Conservation (phyloP, 768 basidiomycete genomes). For the Daedalea quercina region DNA sequence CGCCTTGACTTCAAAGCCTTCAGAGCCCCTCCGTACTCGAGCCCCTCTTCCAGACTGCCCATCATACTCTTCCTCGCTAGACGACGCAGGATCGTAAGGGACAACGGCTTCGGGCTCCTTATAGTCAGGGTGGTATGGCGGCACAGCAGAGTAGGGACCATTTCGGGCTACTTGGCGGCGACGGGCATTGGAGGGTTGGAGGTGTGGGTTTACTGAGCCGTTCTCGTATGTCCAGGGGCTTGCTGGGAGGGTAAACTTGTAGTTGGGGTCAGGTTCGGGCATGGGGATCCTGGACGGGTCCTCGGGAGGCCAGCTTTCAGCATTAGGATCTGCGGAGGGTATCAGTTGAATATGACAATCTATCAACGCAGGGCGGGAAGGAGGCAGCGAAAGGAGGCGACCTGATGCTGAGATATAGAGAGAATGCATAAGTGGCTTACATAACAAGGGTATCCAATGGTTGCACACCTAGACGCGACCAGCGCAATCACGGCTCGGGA, state of each 20-base stretch:
- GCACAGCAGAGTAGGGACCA: conserved; percentile 42
- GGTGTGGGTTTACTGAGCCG: conserved; percentile 65
- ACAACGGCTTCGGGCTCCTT: conserved; percentile 25
- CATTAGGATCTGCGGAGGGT: conserved; percentile 26
- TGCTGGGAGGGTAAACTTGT: conserved; percentile 41
- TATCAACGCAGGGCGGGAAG: too few species aligned
- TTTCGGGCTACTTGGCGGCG: conserved; percentile 16
- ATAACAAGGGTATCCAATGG: neutral
- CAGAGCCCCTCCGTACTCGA: conserved; percentile 63
- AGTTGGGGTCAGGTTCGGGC: conserved; percentile 23
- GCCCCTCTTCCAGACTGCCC: conserved; percentile 19
- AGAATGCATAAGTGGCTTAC: conserved; percentile 12
- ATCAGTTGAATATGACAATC: too few species aligned
- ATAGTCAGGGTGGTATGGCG: conserved; percentile 78
- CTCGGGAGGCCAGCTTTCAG: conserved; percentile 65
- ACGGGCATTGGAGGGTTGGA: conserved; percentile 53
- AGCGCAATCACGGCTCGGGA: neutral
- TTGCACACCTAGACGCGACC: conserved; percentile 4
- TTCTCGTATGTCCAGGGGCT: conserved; percentile 88
- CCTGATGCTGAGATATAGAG: too few species aligned
- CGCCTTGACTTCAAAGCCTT: conserved; percentile 71
- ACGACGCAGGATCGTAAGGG: conserved; percentile 14
- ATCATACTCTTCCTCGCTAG: conserved; percentile 21
- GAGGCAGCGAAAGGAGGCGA: neutral
- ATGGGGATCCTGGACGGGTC: conserved; percentile 37